Evolutionary conservation across 2,329 filamentous ascomycete genomes (phyloP).

Genomic region (Pestalotiopsis sp.): DNA sequence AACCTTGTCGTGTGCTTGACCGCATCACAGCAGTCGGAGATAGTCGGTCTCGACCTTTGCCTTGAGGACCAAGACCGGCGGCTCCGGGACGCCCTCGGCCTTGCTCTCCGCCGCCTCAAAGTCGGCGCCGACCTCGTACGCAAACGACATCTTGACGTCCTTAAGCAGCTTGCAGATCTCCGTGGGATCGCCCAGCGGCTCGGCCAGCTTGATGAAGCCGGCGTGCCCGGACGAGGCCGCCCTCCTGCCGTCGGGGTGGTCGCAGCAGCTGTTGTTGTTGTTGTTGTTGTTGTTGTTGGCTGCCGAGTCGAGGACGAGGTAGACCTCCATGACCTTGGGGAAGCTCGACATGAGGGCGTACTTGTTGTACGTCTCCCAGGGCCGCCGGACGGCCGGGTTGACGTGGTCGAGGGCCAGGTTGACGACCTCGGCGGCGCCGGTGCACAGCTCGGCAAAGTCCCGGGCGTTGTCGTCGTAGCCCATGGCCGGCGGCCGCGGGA

Average conservation of each 20-base stretch:
- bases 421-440: slow-evolving; percentile 33
- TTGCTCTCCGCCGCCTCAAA: slow-evolving; percentile 20
- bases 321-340: slow-evolving; percentile 36
- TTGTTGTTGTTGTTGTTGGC: too few species aligned
- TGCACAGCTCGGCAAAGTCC: slow-evolving; percentile 39
- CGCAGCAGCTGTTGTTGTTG: too few species aligned
- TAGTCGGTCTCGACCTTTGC: slow-evolving; percentile 18
- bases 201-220: slow-evolving; percentile 13
- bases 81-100: slow-evolving; percentile 14
- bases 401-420: slow-evolving; percentile 48
- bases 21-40: slow-evolving; percentile 7
- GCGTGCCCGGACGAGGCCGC: background rate
- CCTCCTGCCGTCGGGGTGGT: background rate
- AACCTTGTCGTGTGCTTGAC: background rate
- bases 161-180: slow-evolving; percentile 22
- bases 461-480: slow-evolving; percentile 41
- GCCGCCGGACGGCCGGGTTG: slow-evolving; percentile 40
- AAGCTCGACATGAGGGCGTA: slow-evolving; percentile 44
- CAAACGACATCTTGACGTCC: slow-evolving; percentile 29
- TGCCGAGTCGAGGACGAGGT: slow-evolving; percentile 31
- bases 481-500: slow-evolving; percentile 37
- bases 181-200: slow-evolving; percentile 11
- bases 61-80: slow-evolving; percentile 29
- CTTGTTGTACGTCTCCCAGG: slow-evolving; percentile 54
- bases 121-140: slow-evolving; percentile 27